A percentile compares a stretch with the other conserved stretches of the same genome.
Evolutionary conservation across 805 yeast species (phyloP).

Genomic region (Metschnikowia arizonensis): DNA sequence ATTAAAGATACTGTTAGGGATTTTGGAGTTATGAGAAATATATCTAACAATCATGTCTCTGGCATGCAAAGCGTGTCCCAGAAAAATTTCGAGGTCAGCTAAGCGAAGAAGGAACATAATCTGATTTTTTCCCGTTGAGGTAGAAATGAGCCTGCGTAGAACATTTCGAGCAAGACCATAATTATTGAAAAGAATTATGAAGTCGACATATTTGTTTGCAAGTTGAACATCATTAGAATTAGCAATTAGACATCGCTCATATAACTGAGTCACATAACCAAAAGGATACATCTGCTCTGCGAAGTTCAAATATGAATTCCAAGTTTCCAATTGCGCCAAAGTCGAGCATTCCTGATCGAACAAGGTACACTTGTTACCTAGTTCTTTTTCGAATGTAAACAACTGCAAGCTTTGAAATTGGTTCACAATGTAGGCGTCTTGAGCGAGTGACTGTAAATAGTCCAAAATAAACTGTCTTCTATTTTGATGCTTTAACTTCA

Average conservation of each 20-base stretch:
- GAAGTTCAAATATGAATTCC: conserved; percentile 57
- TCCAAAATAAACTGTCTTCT: conserved; percentile 28
- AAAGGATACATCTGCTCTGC: conserved; percentile 38
- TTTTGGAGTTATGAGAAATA: conserved; percentile 17
- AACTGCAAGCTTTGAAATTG: conserved; percentile 51
- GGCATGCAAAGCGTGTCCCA: conserved; percentile 36
- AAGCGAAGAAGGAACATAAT: conserved; percentile 33
- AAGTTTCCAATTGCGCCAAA: conserved; percentile 48
- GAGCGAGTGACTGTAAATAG: conserved; percentile 44
- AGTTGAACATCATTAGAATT: conserved; percentile 43
- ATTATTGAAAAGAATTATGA: conserved; percentile 25
- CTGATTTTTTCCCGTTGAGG: conserved; percentile 21
- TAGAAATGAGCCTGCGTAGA: conserved; percentile 33
- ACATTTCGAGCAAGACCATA: conserved; percentile 37
- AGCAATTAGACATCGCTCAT: conserved; percentile 46
- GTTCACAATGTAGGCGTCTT: conserved; percentile 52
- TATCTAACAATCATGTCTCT: conserved; percentile 31
- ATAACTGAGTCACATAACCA: conserved; percentile 28
- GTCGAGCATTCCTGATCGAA: conserved; percentile 32
- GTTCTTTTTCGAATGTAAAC: conserved; percentile 45
- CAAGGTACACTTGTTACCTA: conserved; percentile 28
- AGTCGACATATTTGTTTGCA: conserved; percentile 51
- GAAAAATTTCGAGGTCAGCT: conserved; percentile 41
- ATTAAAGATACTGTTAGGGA: conserved; percentile 35
- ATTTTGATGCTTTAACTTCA: conserved; percentile 13